These are phyloP conservation scores for Drechslerella stenobrocha DNA, from an alignment of 2,329 filamentous ascomycete species.

Conservation along the genomic window DNA sequence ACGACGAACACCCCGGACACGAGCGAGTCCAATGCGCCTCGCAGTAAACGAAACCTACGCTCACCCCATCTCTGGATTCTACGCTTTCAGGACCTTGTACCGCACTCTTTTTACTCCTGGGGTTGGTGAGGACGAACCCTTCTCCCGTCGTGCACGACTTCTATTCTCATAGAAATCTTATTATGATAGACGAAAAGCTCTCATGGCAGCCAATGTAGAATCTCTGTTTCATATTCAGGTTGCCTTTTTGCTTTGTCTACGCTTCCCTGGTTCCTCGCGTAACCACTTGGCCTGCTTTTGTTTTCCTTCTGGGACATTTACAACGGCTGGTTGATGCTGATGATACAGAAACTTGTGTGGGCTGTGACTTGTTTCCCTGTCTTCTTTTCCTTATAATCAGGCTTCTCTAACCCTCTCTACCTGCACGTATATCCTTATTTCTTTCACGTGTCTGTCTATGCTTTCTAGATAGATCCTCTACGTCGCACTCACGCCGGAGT, in stretches of 20 bases:
- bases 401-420: background rate
- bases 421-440: constrained; percentile 17
- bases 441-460: constrained; percentile 33
- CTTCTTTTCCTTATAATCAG: constrained; percentile 19
- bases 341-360: constrained; percentile 14
- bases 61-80: background rate
- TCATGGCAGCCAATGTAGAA: constrained; percentile 5
- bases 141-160: background rate
- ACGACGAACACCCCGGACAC: constrained; percentile 70
- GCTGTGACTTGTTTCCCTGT: constrained; percentile 19
- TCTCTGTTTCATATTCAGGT: background rate
- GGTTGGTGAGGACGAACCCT: background rate
- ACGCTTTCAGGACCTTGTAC: background rate
- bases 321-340: constrained; percentile 11
- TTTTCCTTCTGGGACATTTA: constrained; percentile 27
- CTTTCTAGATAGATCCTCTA: constrained; percentile 48
- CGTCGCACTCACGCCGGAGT: constrained; percentile 46
- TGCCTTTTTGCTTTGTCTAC: background rate
- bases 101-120: background rate
- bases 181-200: background rate
- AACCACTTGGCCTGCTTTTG: constrained; percentile 10
- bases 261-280: background rate
- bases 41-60: constrained; percentile 65
- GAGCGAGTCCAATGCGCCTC: constrained; percentile 86
- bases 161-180: background rate